A percentile compares a stretch with the other conserved stretches of the same genome.
Conservation (phyloP, 2,329 filamentous ascomycete species). For the Neospermospora avenae region DNA sequence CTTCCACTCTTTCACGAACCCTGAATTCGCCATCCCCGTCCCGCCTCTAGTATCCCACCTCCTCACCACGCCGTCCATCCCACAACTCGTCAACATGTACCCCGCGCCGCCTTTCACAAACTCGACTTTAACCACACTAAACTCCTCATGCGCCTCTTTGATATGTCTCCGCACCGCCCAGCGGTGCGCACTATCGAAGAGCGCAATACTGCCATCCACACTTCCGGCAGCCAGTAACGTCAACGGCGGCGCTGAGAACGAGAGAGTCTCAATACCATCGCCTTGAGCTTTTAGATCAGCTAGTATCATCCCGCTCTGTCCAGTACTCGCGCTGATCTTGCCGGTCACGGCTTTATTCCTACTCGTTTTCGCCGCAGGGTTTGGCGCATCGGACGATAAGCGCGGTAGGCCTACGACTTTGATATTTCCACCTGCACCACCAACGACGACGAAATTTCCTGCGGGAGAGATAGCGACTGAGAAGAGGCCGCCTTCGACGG, state of each 20-base stretch:
- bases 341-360: conserved; percentile 35
- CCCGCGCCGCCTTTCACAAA: conserved; percentile 61
- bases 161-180: conserved; percentile 86
- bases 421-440: conserved; percentile 83
- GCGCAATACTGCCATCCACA: conserved; percentile 73
- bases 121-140: conserved; percentile 87
- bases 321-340: conserved; percentile 38
- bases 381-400: conserved; percentile 31
- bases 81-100: conserved; percentile 80
- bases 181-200: conserved; percentile 82
- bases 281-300: conserved; percentile 78
- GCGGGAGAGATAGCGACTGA: conserved; percentile 79
- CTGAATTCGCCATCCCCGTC: conserved; percentile 62
- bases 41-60: conserved; percentile 80
- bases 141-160: conserved; percentile 78
- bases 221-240: conserved; percentile 62
- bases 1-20: conserved; percentile 81
- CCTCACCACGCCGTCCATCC: conserved; percentile 87
- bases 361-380: conserved; percentile 28
- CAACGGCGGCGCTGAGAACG: conserved; percentile 53
- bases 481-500: conserved; percentile 87
- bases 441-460: conserved; percentile 76
- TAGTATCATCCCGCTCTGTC: conserved; percentile 69
- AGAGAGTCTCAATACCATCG: conserved; percentile 75
- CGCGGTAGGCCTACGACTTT: conserved; percentile 82